Evolutionary conservation across 1,284 basidiomycete species (phyloP).

Genomic region (Farysia itapuensis): DNA sequence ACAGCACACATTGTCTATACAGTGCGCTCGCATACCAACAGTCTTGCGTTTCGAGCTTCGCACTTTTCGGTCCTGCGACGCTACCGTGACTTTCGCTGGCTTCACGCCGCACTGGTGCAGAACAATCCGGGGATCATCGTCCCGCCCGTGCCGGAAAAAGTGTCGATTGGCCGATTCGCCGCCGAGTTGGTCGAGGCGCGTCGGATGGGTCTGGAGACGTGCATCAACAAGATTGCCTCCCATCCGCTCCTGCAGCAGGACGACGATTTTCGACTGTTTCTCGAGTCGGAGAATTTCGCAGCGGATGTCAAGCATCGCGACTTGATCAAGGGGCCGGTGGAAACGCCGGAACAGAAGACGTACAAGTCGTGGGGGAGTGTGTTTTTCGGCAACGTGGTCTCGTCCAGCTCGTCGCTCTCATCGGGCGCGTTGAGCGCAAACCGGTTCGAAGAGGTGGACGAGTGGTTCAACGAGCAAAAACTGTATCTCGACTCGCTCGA

Average conservation of each 20-base stretch:
- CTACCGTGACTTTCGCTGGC: conserved; percentile 96
- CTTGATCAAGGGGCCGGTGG: conserved; percentile 43
- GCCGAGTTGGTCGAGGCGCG: conserved; percentile 62
- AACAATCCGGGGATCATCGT: conserved; percentile 98
- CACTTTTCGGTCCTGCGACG: conserved; percentile 75
- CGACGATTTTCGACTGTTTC: conserved; percentile 61
- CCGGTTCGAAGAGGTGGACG: conserved; percentile 88
- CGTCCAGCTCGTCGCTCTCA: conserved; percentile 35
- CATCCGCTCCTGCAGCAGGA: conserved; percentile 61
- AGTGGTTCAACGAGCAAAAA: conserved; percentile 93
- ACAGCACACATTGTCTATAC: conserved; percentile 63
- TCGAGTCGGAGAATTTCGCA: conserved; percentile 61
- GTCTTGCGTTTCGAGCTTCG: conserved; percentile 26
- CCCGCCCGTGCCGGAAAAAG: conserved; percentile 94
- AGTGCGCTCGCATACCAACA: conserved; percentile 49
- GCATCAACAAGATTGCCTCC: conserved; percentile 61
- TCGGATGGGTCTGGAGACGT: conserved; percentile 59
- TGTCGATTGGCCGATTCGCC: conserved; percentile 68
- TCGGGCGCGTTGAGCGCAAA: conserved; percentile 64
- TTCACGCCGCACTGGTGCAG: conserved; percentile 81
- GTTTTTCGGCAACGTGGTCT: conserved; percentile 27
- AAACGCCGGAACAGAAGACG: conserved; percentile 57
- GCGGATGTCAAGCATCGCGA: conserved; percentile 69
- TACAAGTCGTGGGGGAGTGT: conserved; percentile 43
- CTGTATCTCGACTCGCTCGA: conserved; percentile 85